A percentile compares a stretch with the other conserved stretches of the same genome.
phyloP scores from a whole-genome alignment of 768 basidiomycete genomes.

The Chalciporus pseudorubinellus region DNA sequence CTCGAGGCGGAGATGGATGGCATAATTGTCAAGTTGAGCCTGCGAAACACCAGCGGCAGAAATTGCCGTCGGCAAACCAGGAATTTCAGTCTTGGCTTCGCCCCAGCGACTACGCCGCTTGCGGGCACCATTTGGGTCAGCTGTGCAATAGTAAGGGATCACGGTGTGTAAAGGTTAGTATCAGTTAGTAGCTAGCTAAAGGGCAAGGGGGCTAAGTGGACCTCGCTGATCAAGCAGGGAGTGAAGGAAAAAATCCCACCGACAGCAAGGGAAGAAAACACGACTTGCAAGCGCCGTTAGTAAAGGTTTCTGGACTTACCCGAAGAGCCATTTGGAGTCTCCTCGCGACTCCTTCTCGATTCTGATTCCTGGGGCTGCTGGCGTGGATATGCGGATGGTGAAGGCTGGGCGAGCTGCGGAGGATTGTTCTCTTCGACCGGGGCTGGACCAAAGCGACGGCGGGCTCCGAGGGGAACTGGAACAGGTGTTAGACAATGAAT shows the following conservation, averaged over 20 bases:
- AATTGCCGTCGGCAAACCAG: conserved; percentile 92
- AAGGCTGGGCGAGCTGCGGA: conserved; percentile 84
- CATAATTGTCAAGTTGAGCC: conserved; percentile 96
- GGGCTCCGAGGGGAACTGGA: conserved; percentile 77
- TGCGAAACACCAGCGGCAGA: conserved; percentile 91
- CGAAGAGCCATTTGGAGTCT: conserved; percentile 65
- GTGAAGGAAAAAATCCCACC: conserved; percentile 28
- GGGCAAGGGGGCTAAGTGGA: conserved; percentile 33
- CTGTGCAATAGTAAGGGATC: conserved; percentile 49
- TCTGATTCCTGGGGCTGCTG: conserved; percentile 55
- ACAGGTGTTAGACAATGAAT: conserved; percentile 13
- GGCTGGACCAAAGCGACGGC: conserved; percentile 89
- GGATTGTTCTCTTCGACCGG: conserved; percentile 78
- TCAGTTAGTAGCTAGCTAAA: conserved; percentile 37
- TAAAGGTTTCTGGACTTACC: conserved; percentile 59
- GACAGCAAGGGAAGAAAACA: conserved; percentile 36
- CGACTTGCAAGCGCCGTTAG: conserved; percentile 38
- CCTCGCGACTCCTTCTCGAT: conserved; percentile 64
- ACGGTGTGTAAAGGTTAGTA: conserved; percentile 56
- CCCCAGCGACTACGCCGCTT: conserved; percentile 99
- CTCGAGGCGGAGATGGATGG: conserved; percentile 91
- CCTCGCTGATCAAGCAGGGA: conserved; percentile 31
- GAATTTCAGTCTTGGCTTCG: conserved; percentile 86
- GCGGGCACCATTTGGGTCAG: conserved; percentile 82
- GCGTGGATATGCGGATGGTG: conserved; percentile 82